Conservation (phyloP, 805 yeast genomes). For the Yamadazyma tumulicola region DNA sequence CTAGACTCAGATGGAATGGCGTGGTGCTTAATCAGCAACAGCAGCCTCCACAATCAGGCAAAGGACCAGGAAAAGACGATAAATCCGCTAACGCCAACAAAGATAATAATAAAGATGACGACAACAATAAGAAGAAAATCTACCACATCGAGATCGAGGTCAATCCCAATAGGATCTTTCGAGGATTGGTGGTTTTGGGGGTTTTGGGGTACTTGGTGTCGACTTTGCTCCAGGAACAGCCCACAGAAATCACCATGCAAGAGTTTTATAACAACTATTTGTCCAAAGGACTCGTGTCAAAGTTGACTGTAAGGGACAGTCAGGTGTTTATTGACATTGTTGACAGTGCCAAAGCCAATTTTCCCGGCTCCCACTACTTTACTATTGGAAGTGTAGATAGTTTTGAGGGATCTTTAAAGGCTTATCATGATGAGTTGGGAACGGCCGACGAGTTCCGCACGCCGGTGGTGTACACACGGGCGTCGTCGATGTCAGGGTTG, state of each 20-base stretch:
- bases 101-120: background rate
- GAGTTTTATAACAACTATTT: constrained; percentile 76
- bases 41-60: background rate
- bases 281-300: constrained; percentile 73
- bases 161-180: constrained; percentile 12
- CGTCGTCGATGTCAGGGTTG: constrained; percentile 62
- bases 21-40: too few relatives aligned
- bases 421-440: constrained; percentile 67
- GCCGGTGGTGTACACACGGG: constrained; percentile 77
- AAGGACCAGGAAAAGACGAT: background rate
- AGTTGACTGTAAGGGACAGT: constrained; percentile 73
- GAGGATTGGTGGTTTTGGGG: constrained; percentile 24
- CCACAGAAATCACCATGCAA: constrained; percentile 78
- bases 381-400: constrained; percentile 85
- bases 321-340: constrained; percentile 70
- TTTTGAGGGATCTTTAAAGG: constrained; percentile 76
- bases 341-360: constrained; percentile 55
- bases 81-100: background rate
- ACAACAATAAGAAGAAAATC: background rate
- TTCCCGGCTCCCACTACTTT: constrained; percentile 43
- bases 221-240: constrained; percentile 1
- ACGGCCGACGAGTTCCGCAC: constrained; percentile 62
- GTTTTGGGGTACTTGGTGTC: constrained; percentile 5
- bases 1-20: constrained; percentile 1
- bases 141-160: background rate